A percentile compares a stretch with the other conserved stretches of the same genome.
Conservation (phyloP, 2,329 filamentous ascomycete species). For the Paecilomyces niveus region DNA sequence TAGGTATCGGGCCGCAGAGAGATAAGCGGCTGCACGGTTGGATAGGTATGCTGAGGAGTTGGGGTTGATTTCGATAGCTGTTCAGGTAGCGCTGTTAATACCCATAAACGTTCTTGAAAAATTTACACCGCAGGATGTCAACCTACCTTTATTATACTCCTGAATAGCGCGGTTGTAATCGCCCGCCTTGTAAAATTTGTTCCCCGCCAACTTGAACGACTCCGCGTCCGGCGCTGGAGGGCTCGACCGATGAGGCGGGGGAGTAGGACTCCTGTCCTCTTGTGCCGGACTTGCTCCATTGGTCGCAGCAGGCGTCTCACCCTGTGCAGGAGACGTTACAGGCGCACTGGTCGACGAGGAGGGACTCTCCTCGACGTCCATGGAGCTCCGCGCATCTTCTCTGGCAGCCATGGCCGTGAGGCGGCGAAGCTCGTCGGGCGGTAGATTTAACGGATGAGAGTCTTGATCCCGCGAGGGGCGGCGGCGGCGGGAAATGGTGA, state of each 20-base stretch:
- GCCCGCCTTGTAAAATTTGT: constrained; percentile 94
- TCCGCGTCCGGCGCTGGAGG: constrained; percentile 69
- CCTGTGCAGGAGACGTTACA: constrained; percentile 29
- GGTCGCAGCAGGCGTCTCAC: constrained; percentile 10
- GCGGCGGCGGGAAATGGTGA: constrained; percentile 31
- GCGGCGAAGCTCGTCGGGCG: constrained; percentile 71
- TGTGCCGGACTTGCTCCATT: constrained; percentile 29
- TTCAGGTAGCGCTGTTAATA: constrained; percentile 8
- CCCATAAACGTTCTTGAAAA: background rate
- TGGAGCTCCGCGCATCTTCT: constrained; percentile 51
- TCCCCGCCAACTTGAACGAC: constrained; percentile 83
- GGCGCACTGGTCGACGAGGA: constrained; percentile 50
- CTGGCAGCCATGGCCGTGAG: constrained; percentile 53
- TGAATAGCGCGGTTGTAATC: constrained; percentile 82
- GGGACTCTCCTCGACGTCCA: constrained; percentile 68
- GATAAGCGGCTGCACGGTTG: constrained; percentile 91
- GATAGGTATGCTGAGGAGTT: constrained; percentile 83
- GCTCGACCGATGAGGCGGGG: constrained; percentile 43
- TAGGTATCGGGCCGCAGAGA: constrained; percentile 73
- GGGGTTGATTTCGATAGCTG: constrained; percentile 83
- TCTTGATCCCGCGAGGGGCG: constrained; percentile 50
- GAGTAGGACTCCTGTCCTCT: constrained; percentile 36
- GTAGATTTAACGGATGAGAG: constrained; percentile 82
- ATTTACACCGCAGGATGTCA: too few species aligned
- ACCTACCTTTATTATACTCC: constrained; percentile 87